Evolutionary conservation across 164 flowering plant species (phyloP), one percentile per base, ranked within the genome.

Genomic region (Kalanchoe fedtschenkoi): DNA sequence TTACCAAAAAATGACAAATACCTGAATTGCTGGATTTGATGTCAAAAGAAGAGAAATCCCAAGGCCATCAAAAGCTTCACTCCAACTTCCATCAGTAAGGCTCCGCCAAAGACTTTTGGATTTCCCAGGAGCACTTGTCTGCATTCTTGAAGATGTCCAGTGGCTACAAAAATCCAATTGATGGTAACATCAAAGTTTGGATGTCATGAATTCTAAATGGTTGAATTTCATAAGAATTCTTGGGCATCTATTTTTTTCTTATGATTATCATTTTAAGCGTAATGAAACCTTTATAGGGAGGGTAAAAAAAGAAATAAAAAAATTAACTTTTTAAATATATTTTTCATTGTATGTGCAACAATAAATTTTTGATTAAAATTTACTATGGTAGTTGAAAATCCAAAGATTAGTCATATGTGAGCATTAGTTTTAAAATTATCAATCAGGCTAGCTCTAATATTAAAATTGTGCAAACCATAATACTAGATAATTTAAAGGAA

Each of bases 21-120:
- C 82, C 79, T 78, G 82, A 70, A 78, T 78, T 29, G 82, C 74
- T 62, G 82, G 82, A 55, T 78, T 78, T 61, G 81, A 69, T n/a
- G 81, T 78, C 65, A 78, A 69, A 62, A 78, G 60, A 57, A 78
- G 77, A 61, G 79, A 75, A 51, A 75, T 76, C 64, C 81, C 77
- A 56, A 78, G 75, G 35, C 82, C 79, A 74, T 78, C 79, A 69
- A 71, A 78, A 34, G 79, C 79, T 47, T 76, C 79, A 60, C 71
- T 66, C 77, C 71, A 72, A 39, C 66, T 62, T 29, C 82, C 82
- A 29, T 70, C 77, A 7, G 77, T 65, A 11, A 78, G 72, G 33
- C 74, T 78, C 68, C 64, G 55, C 72, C 70, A 76, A 2, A 78
- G 77, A 35, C 79, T 75, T 69, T 74, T 78, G n/a, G 82, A 78